These are phyloP conservation scores for Bisporella sp. DNA, from an alignment of 2,329 filamentous ascomycete genomes.

Conservation along the genomic window DNA sequence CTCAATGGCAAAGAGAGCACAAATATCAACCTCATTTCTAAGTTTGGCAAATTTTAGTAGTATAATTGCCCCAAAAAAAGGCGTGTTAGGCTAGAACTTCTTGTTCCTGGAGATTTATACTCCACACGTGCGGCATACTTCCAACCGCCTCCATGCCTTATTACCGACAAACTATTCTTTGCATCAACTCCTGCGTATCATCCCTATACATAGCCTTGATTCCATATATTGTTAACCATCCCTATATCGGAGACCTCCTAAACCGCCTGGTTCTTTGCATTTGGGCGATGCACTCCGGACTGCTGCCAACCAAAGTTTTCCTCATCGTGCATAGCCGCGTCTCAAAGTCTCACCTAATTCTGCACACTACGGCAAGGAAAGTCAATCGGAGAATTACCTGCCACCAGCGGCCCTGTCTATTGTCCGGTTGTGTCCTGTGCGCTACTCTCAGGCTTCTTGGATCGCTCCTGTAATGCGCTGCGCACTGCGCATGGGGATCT, in stretches of 20 bases:
- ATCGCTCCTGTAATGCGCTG: conserved; percentile 11
- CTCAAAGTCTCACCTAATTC: conserved; percentile 1
- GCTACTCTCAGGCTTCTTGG: conserved; percentile 16
- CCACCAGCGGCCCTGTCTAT: conserved; percentile 5
- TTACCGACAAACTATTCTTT: too few relatives aligned
- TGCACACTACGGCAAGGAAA: conserved; percentile 7
- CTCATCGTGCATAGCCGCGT: conserved; percentile 14
- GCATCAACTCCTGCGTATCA: too few relatives aligned
- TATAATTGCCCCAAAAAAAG: too few relatives aligned
- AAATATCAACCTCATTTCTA: too few relatives aligned
- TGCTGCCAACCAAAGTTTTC: conserved; percentile 17
- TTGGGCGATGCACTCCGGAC: conserved; percentile 18
- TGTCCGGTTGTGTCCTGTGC: conserved; percentile 20
- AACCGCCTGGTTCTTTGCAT: too few relatives aligned
- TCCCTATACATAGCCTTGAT: too few relatives aligned
- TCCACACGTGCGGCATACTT: not conserved
- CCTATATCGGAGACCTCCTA: too few relatives aligned
- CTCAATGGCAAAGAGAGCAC: too few relatives aligned
- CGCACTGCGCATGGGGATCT: not conserved
- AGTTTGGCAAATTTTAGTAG: too few relatives aligned
- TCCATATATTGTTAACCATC: too few relatives aligned
- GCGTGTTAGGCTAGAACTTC: too few relatives aligned
- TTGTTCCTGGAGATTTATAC: not conserved
- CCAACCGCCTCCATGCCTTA: too few relatives aligned
- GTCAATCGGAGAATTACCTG: conserved; percentile 22